These are phyloP conservation scores for Coemansia sp. DNA, from an alignment of 192 early-diverging fungal species.

Conservation along the genomic window DNA sequence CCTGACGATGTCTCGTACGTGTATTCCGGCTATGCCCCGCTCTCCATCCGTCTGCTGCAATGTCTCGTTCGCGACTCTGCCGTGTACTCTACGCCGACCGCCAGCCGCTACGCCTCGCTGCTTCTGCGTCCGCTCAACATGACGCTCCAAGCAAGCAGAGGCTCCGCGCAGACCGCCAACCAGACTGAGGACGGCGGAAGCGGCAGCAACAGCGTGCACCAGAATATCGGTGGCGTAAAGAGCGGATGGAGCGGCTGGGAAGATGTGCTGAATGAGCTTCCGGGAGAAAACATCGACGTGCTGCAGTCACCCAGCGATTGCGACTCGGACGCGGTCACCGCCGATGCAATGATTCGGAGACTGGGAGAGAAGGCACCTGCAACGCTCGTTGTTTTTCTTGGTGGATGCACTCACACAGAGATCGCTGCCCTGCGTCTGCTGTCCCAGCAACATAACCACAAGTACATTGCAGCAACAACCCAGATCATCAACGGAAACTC, in stretches of 20 bases:
- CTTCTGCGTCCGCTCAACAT: constrained; percentile 40
- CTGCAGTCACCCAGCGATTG: constrained; percentile 62
- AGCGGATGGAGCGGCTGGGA: constrained; percentile 88
- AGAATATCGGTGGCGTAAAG: constrained; percentile 34
- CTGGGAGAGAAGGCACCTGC: constrained; percentile 60
- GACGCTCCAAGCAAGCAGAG: constrained; percentile 29
- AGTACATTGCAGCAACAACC: constrained; percentile 87
- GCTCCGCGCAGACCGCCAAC: constrained; percentile 13
- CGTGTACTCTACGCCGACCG: constrained; percentile 27
- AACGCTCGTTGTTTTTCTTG: constrained; percentile 91
- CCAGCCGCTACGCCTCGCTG: constrained; percentile 46
- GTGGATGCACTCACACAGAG: constrained; percentile 94
- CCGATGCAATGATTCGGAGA: constrained; percentile 33
- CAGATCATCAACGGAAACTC: constrained; percentile 85
- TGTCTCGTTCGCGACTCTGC: constrained; percentile 59
- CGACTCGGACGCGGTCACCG: constrained; percentile 38
- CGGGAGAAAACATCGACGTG: constrained; percentile 81
- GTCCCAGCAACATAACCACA: constrained; percentile 73
- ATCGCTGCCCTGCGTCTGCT: constrained; percentile 89
- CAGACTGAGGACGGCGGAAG: constrained; percentile 15
- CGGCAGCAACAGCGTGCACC: background rate
- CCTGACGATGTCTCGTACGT: constrained; percentile 90
- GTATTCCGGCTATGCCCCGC: constrained; percentile 93
- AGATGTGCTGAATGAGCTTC: constrained; percentile 75
- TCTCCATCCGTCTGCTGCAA: constrained; percentile 87